Percentiles rank a stretch among this genome's conserved stretches.
phyloP scores from a whole-genome alignment of 352 stramenopile species.

The Globisporangium nodosum region DNA sequence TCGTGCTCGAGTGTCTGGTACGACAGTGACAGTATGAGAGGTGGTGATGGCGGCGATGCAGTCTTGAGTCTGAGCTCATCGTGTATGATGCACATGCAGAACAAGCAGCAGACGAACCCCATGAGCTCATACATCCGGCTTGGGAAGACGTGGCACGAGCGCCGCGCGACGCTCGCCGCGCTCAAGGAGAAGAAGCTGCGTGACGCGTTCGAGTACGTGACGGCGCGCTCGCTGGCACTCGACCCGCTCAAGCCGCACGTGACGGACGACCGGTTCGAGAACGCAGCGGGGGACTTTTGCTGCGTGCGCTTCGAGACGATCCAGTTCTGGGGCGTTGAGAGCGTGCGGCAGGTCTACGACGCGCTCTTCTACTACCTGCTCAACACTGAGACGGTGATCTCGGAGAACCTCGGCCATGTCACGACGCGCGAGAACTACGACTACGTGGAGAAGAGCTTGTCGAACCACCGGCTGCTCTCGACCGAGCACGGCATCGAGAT shows the following conservation, averaged over 20 bases:
- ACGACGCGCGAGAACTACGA: constrained; percentile 55
- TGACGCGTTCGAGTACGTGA: constrained; percentile 23
- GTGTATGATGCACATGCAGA: background rate
- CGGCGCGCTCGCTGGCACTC: constrained; percentile 16
- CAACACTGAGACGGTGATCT: constrained; percentile 60
- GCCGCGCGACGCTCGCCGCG: constrained; percentile 5
- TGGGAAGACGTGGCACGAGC: constrained; percentile 4
- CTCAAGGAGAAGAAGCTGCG: constrained; percentile 12
- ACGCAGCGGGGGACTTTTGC: constrained; percentile 34
- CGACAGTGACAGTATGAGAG: background rate
- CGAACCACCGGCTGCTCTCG: constrained; percentile 50
- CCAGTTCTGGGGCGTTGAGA: constrained; percentile 29
- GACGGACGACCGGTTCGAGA: constrained; percentile 43
- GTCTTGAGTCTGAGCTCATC: background rate
- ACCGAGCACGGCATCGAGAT: constrained; percentile 34
- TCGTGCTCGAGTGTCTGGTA: constrained; percentile 14
- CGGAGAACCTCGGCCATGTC: constrained; percentile 47
- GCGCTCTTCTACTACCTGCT: constrained; percentile 48
- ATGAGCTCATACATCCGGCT: constrained; percentile 14
- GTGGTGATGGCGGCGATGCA: too few relatives aligned
- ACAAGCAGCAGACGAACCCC: constrained; percentile 10
- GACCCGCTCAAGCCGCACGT: constrained; percentile 26
- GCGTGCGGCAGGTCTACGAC: constrained; percentile 45
- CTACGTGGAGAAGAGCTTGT: constrained; percentile 29
- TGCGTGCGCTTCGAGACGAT: constrained; percentile 54